These are phyloP conservation scores for Aspergillus bombycis DNA, from an alignment of 2,329 filamentous ascomycete species.

Conservation along the genomic window DNA sequence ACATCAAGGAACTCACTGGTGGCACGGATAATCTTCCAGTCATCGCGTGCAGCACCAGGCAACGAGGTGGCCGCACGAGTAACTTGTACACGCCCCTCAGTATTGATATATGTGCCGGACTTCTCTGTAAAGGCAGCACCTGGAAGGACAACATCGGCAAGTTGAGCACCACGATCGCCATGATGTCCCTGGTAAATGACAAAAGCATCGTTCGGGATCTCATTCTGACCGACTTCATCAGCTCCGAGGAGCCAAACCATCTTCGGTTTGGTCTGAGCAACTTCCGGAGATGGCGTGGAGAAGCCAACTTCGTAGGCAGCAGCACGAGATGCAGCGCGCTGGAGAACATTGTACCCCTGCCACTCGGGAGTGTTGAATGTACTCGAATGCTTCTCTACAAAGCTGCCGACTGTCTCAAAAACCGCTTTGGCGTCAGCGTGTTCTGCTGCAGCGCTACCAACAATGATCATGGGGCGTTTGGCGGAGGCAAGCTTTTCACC, in stretches of 20 bases:
- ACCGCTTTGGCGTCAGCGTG: conserved; percentile 89
- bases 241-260: conserved; percentile 96
- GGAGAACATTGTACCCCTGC: conserved; percentile 97
- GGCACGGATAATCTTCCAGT: conserved; percentile 99
- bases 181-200: conserved; percentile 98
- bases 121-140: conserved; percentile 98
- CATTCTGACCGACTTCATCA: conserved; percentile 81
- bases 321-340: conserved; percentile 86
- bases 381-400: conserved; percentile 88
- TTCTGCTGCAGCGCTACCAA: conserved; percentile 89
- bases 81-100: conserved; percentile 93
- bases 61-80: conserved; percentile 86
- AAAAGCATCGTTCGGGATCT: conserved; percentile 94
- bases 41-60: conserved; percentile 86
- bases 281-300: conserved; percentile 77
- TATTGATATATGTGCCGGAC: conserved; percentile 94
- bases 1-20: conserved; percentile 86
- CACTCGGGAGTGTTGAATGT: conserved; percentile 89
- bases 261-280: conserved; percentile 85
- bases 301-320: conserved; percentile 97
- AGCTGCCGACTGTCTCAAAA: conserved; percentile 86
- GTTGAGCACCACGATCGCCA: conserved; percentile 87
- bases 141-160: conserved; percentile 91
- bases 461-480: conserved; percentile 93
- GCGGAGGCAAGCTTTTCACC: conserved; percentile 89